Base-by-base conservation (phyloP, 176 grass and related monocot species). In the Elymus sibiricus region DNA sequence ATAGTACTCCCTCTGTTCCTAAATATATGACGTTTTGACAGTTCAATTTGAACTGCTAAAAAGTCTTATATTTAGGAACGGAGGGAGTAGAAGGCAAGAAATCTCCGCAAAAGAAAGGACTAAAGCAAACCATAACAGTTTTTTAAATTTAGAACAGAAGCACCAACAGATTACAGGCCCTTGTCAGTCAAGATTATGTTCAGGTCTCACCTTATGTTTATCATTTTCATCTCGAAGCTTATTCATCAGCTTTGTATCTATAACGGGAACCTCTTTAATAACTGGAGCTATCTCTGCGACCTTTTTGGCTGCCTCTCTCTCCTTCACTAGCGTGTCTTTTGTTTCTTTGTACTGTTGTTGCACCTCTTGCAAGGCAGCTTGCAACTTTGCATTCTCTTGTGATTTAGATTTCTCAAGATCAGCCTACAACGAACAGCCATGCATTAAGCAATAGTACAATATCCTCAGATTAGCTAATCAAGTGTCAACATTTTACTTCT, bases 171-270 rank as follows among this genome's bases (percentile, higher is more conserved):
- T 62, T 51, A 28, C 64, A 83, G 61, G 15, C 21, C 7, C 74
- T 81, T 17, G 40, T 40, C 37, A 78, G 63, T 80, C 14, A 28
- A 77, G 9, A 61, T 59, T 67, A 49, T 74, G 34, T 27, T 76
- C 26, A 44, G n/a, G 17, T 77, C 88, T 86, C 74, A 99, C 97
- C 97, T 96, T 96, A 74, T 96, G 92, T 62, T 92, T 99, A 65
- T 99, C 86, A 91, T 99, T 99, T 94, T 99, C 97, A 77, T 88
- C 88, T 83, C 74, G 92, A 82, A 99, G 92, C 83, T 95, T 96
- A 90, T 93, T 86, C 92, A 96, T 92, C 60, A 96, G 63, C 76
- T 88, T 87, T 47, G 92, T 90, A 75, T 99, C 92, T 87, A 99
- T 47, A 90, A 99, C 86, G 53, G 94, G 90, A 47, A 99, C 92